Evolutionary conservation across 768 basidiomycete species (phyloP).

Genomic region (Naganishia onofrii): DNA sequence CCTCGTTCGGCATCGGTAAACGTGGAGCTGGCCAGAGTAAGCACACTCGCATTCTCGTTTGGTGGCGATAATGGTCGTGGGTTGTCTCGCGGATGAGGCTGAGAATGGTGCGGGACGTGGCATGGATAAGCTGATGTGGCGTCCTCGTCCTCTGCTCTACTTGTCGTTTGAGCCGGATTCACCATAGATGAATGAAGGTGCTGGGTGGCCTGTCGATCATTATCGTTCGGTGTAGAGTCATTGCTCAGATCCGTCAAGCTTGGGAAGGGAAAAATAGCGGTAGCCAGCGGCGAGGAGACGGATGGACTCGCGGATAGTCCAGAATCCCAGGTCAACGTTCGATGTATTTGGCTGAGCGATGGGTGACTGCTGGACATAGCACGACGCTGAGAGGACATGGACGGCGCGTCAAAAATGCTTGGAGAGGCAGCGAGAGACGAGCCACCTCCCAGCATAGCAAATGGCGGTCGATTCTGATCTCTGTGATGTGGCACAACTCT

Average conservation of each 20-base stretch:
- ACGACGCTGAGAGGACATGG: not conserved
- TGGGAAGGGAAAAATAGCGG: not conserved
- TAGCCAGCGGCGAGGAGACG: conserved; percentile 27
- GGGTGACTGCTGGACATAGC: not conserved
- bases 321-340: conserved; percentile 23
- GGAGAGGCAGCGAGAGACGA: not conserved
- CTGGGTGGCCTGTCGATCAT: not conserved
- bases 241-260: not conserved
- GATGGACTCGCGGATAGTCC: conserved; percentile 6
- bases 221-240: not conserved
- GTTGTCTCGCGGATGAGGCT: conserved; percentile 93
- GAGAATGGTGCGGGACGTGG: conserved; percentile 82
- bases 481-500: not conserved
- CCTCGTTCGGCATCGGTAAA: conserved; percentile 57
- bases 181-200: not conserved
- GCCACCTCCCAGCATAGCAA: conserved; percentile 31
- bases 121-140: not conserved
- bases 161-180: not conserved
- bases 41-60: conserved; percentile 81
- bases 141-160: not conserved
- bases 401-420: not conserved
- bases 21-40: conserved; percentile 90
- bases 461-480: not conserved
- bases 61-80: conserved; percentile 89
- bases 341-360: conserved; percentile 5